Base-by-base conservation (phyloP, 768 basidiomycete species). In the Xerocomus brunneocitrinus region DNA sequence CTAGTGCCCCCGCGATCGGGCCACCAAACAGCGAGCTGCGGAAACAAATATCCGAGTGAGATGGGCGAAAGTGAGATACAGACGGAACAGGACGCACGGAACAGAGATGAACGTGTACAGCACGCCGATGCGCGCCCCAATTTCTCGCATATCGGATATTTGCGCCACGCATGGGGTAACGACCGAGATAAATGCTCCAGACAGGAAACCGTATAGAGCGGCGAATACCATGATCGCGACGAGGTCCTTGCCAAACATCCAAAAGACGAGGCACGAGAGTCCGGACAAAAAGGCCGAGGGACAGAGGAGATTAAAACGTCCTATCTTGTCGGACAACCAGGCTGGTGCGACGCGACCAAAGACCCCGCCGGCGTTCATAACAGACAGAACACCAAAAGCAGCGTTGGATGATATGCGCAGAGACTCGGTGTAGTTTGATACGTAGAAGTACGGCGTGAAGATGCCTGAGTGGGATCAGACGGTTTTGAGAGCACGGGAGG, bases 401-500 rank as follows among this genome's bases (percentile, higher is more conserved):
- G 68, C 70, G 40, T 69, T 50, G 7, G 74, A 49, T 3, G 75
- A 55, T 36, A 79, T 67, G 44, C 61, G 45, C 63, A 67, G 52
- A 40, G 74, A 75, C 50, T 73, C 71, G 19, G 84, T 72, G 65
- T 82, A 87, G 47, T 79, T 76, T 22, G 80, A 78, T 49, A 89
- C 80, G 71, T 82, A 89, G 63, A 87, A 84, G 65, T 80, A 83
- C 7, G 87, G 87, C 24, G 81, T 83, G 68, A 86, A 89, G 4
- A 87, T 69, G 27, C 85, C 87, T 88, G 58, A 13, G 32, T 42
- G 52, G 40, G 47, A 24, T 53, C 28, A 56, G 47, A 42, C 36
- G n/a, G n/a, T 42, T 57, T 27, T 5, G 9, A 14, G 50, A 32
- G 50, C 22, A 54, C 10, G 10, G n/a, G 19, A 47, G 16, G 28